phyloP scores from a whole-genome alignment of 495 filamentous ascomycete genomes.

The Podospora appendiculata region DNA sequence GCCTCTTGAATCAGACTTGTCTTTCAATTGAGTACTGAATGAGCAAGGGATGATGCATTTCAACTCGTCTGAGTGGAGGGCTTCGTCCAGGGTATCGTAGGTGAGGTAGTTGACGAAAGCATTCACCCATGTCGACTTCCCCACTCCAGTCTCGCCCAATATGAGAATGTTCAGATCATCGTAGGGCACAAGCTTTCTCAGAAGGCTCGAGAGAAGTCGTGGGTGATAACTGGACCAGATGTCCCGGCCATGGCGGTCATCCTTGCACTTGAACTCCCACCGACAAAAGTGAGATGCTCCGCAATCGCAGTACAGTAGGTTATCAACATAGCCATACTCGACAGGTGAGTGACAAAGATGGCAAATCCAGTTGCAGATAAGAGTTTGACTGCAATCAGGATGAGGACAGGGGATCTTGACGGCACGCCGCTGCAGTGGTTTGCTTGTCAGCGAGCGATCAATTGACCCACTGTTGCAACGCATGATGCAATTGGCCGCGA shows the following conservation, averaged over 20 bases:
- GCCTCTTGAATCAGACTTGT: constrained; percentile 6
- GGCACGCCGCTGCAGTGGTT: constrained; percentile 14
- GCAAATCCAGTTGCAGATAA: constrained; percentile 24
- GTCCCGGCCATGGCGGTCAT: constrained; percentile 8
- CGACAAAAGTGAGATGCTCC: constrained; percentile 14
- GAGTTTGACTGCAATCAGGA: constrained; percentile 8
- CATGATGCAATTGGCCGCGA: neutral
- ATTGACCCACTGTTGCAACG: neutral
- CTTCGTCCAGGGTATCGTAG: constrained; percentile 27
- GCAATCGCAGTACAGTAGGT: constrained; percentile 31
- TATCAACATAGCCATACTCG: constrained; percentile 26
- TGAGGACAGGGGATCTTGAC: constrained; percentile 27
- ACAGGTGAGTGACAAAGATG: constrained; percentile 15
- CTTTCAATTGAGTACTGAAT: constrained; percentile 24
- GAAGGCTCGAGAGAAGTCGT: neutral
- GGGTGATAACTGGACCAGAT: neutral
- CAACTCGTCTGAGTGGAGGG: constrained; percentile 10
- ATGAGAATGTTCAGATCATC: constrained; percentile 36
- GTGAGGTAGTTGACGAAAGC: constrained; percentile 37
- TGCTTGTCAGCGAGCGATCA: neutral
- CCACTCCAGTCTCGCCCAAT: constrained; percentile 36
- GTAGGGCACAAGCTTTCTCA: constrained; percentile 1
- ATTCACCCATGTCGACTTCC: constrained; percentile 41
- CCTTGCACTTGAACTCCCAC: constrained; percentile 26
- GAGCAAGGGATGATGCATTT: constrained; percentile 32